A percentile compares a stretch with the other conserved stretches of the same genome.
Evolutionary conservation across 2,329 filamentous ascomycete genomes (phyloP).

Genomic region (Talaromyces sp.): DNA sequence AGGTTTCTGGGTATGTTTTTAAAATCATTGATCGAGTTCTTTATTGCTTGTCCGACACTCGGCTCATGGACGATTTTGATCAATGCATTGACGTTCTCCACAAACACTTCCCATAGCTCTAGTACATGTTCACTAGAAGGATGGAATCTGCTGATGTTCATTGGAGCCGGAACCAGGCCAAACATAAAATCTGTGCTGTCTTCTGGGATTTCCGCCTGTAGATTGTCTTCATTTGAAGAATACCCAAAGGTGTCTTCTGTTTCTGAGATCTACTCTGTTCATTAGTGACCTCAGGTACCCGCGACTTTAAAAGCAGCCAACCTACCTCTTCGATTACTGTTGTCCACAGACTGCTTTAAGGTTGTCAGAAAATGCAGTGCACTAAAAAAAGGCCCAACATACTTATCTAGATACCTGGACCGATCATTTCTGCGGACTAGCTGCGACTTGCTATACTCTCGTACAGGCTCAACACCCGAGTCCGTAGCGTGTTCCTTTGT

Average conservation of each 20-base stretch:
- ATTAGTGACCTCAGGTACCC: not conserved
- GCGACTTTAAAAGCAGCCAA: not conserved
- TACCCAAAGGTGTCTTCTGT: not conserved
- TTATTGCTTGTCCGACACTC: not conserved
- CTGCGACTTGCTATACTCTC: not conserved
- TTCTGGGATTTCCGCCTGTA: not conserved
- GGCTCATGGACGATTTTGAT: not conserved
- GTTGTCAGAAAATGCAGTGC: not conserved
- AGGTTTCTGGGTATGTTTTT: not conserved
- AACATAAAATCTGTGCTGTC: not conserved
- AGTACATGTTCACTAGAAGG: not conserved
- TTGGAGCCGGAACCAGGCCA: not conserved
- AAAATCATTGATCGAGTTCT: not conserved
- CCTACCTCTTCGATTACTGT: not conserved
- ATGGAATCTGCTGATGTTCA: not conserved
- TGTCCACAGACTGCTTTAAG: not conserved
- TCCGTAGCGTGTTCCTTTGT: not conserved
- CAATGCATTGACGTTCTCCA: slow-evolving; percentile 1
- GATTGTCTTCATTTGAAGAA: not conserved
- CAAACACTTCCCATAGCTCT: not conserved
- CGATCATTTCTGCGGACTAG: not conserved
- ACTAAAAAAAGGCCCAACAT: not conserved
- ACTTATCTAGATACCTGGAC: not conserved
- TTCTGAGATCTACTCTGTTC: not conserved
- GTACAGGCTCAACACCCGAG: not conserved